Evolutionary conservation across 306 rosid species (phyloP), one percentile per base, ranked within the genome.

Genomic region (Malus sylvestris): DNA sequence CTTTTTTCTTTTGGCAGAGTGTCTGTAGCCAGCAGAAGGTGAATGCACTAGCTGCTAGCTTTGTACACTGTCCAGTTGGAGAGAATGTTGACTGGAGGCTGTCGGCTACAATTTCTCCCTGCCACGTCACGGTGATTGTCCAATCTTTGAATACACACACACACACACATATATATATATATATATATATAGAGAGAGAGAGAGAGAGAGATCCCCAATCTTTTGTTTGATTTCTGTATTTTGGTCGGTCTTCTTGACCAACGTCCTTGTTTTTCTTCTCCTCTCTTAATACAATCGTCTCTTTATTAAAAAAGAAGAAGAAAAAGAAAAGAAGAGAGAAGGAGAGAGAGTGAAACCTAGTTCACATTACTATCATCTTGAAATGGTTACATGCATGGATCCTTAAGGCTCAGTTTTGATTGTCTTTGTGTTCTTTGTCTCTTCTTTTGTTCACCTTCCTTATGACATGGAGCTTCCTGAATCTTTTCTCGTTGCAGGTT

Each of bases 51-150:
- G 93, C 83, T 52, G 97, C 99, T 83, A 90, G 91, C 85, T 92
- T 95, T 88, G 90, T 95, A 80, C 85, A 85, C 84, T 84, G 88
- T 53, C 99, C 99, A 40, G 81, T 87, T 66, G 99, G 97, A 80
- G 97, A 90, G 89, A 95, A 92, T 72, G 87, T 95, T 87, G 99
- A 92, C 74, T 92, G 97, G 97, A 90, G 86, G 84, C 82, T 95
- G 76, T 92, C 97, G 32, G 97, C 99, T 69, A 95, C 93, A 61
- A 90, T 91, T 76, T 92, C 99, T 71, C 97, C 99, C 13, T 92
- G 97, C 86, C 88, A 92, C 83, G 97, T 91, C 74, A 95, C 96
- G 91, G 97, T 95, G 78, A 85, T 81, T 83, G 78, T 80, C 81
- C 58, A 35, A 52, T 76, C 68, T 72, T 75, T 58, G 40, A 77